Percentiles rank a stretch among this genome's conserved stretches.
Conservation (phyloP, 805 yeast genomes). For the Torulaspora quercuum region DNA sequence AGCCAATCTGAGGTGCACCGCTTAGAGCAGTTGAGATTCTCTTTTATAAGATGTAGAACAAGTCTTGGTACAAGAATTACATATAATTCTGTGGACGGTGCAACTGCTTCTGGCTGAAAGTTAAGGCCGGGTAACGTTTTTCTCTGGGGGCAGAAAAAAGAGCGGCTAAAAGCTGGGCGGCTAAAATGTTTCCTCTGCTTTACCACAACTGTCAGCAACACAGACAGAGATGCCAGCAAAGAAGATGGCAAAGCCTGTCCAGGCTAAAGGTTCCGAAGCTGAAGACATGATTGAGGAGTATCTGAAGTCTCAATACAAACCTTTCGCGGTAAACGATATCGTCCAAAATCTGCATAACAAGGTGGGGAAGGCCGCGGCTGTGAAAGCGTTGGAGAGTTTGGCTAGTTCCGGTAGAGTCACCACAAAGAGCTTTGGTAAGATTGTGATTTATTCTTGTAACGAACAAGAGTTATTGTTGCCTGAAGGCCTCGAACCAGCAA, state of each 20-base stretch:
- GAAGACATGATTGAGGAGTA: conserved; percentile 39
- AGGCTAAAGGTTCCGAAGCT: conserved; percentile 30
- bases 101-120: neutral
- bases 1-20: too few species aligned
- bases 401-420: conserved; percentile 36
- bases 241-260: conserved; percentile 17
- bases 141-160: too few species aligned
- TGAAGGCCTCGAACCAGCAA: conserved; percentile 9
- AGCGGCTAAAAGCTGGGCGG: conserved; percentile 9
- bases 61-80: too few species aligned
- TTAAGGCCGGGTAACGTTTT: conserved; percentile 2
- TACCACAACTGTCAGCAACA: neutral
- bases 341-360: conserved; percentile 44
- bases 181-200: conserved; percentile 3
- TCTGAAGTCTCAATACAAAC: conserved; percentile 44
- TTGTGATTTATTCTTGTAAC: conserved; percentile 42
- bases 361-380: conserved; percentile 37
- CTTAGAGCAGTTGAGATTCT: too few species aligned
- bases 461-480: conserved; percentile 27
- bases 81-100: neutral
- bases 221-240: conserved; percentile 17
- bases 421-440: conserved; percentile 45
- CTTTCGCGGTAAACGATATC: conserved; percentile 48
- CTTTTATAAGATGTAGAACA: too few species aligned
- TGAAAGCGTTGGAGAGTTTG: conserved; percentile 40